Percentiles rank a stretch among this genome's conserved stretches.
These are phyloP conservation scores for Calonectria montana DNA, from an alignment of 2,329 filamentous ascomycete genomes.

Conservation along the genomic window DNA sequence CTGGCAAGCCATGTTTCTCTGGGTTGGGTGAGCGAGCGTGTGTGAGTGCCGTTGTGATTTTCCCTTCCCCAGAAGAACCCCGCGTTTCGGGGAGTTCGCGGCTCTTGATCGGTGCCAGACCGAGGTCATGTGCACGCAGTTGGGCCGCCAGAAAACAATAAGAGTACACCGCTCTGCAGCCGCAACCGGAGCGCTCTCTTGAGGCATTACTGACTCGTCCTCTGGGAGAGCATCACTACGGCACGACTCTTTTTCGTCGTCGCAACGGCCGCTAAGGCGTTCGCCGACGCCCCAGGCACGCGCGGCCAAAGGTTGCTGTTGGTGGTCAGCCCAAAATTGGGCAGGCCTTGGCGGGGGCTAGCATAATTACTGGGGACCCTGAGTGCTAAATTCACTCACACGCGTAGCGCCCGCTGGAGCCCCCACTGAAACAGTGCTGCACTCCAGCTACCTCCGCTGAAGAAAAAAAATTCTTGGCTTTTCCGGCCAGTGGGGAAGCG, in stretches of 20 bases:
- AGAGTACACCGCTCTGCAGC: neutral
- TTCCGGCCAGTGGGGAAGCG: neutral
- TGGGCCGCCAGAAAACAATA: neutral
- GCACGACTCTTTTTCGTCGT: neutral
- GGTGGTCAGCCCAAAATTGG: neutral
- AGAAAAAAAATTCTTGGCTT: neutral
- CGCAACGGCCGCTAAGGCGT: neutral
- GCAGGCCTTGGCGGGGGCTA: neutral
- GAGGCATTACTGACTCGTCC: neutral
- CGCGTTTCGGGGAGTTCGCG: conserved; percentile 20
- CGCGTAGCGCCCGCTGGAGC: neutral
- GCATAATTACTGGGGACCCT: neutral
- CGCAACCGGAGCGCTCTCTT: neutral
- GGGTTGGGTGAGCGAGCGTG: neutral
- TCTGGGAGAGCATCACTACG: neutral
- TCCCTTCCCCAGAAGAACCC: conserved; percentile 1
- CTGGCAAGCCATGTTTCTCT: neutral
- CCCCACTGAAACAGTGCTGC: neutral
- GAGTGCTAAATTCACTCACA: neutral
- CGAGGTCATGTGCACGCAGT: neutral
- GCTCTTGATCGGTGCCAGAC: neutral
- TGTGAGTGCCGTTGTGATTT: neutral
- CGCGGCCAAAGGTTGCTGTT: conserved; percentile 2
- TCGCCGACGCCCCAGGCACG: neutral
- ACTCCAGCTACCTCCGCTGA: neutral